Base-by-base conservation (phyloP, 768 basidiomycete genomes). In the Tulasnella sp. region DNA sequence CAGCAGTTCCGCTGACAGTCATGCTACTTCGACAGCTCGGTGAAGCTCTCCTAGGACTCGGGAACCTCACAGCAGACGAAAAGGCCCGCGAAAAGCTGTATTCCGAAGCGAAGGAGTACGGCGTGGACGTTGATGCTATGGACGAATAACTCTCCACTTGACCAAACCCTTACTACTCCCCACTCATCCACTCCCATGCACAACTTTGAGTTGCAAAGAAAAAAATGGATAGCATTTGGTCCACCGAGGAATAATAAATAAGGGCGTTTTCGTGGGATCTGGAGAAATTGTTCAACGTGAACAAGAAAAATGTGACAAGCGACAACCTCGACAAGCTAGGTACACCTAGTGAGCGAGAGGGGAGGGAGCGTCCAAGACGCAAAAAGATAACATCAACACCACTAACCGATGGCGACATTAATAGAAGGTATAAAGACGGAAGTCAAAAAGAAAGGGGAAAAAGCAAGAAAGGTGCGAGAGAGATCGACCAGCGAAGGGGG, bases 11-110 rank as follows among this genome's bases (percentile, higher is more conserved):
- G 12, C 6, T 52, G 25, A 25, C 69, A 19, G 19, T 36, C 38
- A n/a, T 72, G 29, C 58, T 4, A 12, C 38, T n/a, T 37, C 74
- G 78, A 19, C 80, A 87, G 79, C 82, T 90, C 14, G 86, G 85
- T 0, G 90, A 91, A 81, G 88, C 89, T 31, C 82, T 90, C 17
- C 76, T 90, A 58, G 87, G 88, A 52, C 84, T 91, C 25, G 90
- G 88, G 37, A 90, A 90, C 80, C 80, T 91, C 49, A 89, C 88
- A 2, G 79, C 80, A 75, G 87, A 89, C 78, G 83, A 83, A 80
- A 80, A 78, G 54, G 82, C 84, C 77, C 83, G 87, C 40, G 89
- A 90, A 81, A 85, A 83, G 79, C 82, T 90, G 78, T 90, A 89
- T 75, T 76, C 81, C 70, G 80, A 86, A 31, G 89, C 89, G 11